Evolutionary conservation across 352 stramenopile genomes (phyloP), one percentile per base, ranked within the genome.

Genomic region (Thraustochytrium sp.): DNA sequence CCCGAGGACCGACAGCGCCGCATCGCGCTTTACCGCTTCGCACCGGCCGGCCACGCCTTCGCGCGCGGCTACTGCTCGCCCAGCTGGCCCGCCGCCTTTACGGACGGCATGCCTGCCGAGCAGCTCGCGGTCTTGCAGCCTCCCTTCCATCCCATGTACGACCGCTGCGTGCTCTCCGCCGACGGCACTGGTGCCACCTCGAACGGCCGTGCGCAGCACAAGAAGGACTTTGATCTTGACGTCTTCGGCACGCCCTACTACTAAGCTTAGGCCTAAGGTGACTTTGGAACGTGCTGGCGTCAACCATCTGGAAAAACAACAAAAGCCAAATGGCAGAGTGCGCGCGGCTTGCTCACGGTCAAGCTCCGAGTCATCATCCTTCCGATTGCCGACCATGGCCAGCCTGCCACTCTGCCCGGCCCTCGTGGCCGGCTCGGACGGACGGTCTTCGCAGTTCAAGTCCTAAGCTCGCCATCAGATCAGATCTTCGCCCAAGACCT

Each of bases 221-320:
- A 94, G 86, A 92, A 88, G 74, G 85, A 88, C 59, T 90, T 93
- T 76, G 91, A 94, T 80, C 73, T 82, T 68, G 85, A 91, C 40
- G 89, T 94, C 21, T 94, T 93, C 86, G 88, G 89, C 55, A 91
- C 87, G 3, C 89, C 90, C 68, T 94, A 92, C 82, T 94, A 93
- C 87, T 94, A 38, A 86, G n/a, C n/a, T n/a, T n/a, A n/a, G n/a
- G n/a, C n/a, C n/a, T n/a, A n/a, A n/a, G n/a, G n/a, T n/a, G n/a
- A n/a, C n/a, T n/a, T n/a, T n/a, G n/a, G n/a, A n/a, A n/a, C n/a
- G n/a, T n/a, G n/a, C n/a, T n/a, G n/a, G n/a, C n/a, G n/a, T n/a
- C n/a, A n/a, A n/a, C n/a, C n/a, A n/a, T n/a, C n/a, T n/a, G n/a
- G n/a, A n/a, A n/a, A n/a, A n/a, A n/a, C n/a, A n/a, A n/a, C n/a